Base-by-base conservation (phyloP, 2,329 filamentous ascomycete genomes). In the Bipolaris gigantea region DNA sequence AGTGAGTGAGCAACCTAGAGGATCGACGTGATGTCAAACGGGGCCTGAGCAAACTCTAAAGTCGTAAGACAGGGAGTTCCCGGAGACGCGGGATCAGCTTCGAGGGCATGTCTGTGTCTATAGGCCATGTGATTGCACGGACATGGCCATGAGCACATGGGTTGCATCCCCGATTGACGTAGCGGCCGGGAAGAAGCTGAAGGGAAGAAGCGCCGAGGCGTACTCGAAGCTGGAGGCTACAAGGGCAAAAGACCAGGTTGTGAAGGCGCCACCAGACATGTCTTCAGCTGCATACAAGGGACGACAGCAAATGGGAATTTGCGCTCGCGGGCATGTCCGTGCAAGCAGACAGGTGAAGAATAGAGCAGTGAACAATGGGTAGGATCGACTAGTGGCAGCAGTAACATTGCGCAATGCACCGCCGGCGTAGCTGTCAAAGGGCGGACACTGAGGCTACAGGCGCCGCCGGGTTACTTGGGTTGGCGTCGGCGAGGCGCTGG, bases 11-110 rank as follows among this genome's bases (percentile, higher is more conserved):
- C 3, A 13, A 45, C 47, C 30, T 45, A 32, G 41, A 15, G 27
- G 47, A 50, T 54, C 30, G 13, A 35, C 47, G 25, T 35, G 35
- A 27, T 18, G 11, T 33, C 27, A 15, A 15, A n/a, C 30, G 36
- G 30, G 30, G 25, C 34, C 36, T 10, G 46, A 35, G 38, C 30
- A 49, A 49, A 46, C 43, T 46, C 32, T 48, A 48, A 40, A 34
- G 6, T 4, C 9, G 32, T 15, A 19, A 18, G 4, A 30, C n/a
- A 34, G 39, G 30, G 30, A 23, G 18, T 35, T 42, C 25, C 38
- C 32, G 25, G 30, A 15, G 21, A 38, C 36, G 39, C 11, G 15
- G 19, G 27, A 10, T 46, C 32, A 16, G 21, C 21, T 9, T 36
- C 27, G 11, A 35, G n/a, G 35, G n/a, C 35, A 5, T 36, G 4